Conservation (phyloP, 148 eudicot genomes). For the Heliosperma pusillum region DNA sequence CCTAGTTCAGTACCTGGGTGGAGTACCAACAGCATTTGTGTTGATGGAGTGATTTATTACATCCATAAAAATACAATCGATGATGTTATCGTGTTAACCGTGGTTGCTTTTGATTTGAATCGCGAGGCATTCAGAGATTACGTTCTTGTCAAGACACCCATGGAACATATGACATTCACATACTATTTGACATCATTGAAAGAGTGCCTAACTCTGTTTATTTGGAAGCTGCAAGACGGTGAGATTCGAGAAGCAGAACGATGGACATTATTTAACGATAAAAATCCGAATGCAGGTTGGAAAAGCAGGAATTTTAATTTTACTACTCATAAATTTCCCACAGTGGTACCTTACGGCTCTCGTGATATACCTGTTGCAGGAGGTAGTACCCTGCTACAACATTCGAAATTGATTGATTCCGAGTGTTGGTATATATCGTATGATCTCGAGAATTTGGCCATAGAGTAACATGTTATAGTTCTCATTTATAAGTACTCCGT, state of each 20-base stretch:
- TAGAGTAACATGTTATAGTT: too few relatives aligned
- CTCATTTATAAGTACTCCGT: too few relatives aligned
- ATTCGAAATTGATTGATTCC: too few relatives aligned
- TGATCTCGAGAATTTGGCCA: too few relatives aligned
- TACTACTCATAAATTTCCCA: too few relatives aligned
- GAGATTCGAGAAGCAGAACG: not conserved
- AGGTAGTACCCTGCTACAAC: too few relatives aligned
- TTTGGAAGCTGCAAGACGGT: not conserved
- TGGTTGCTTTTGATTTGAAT: not conserved
- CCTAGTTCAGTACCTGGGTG: not conserved
- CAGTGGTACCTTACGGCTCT: too few relatives aligned
- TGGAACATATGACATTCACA: not conserved
- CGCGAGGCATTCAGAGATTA: not conserved
- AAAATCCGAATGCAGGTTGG: not conserved
- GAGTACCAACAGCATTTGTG: not conserved
- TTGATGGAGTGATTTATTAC: not conserved
- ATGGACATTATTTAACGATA: not conserved
- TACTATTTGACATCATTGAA: not conserved
- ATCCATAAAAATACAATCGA: too few relatives aligned
- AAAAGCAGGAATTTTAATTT: not conserved
- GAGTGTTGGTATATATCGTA: too few relatives aligned
- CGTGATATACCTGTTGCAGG: too few relatives aligned
- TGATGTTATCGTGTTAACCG: not conserved
- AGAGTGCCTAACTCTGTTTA: not conserved
- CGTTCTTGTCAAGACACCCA: not conserved